These are phyloP conservation scores for Pneumocystis oryctolagi DNA, from an alignment of 1,139 yeast species.

Conservation along the genomic window DNA sequence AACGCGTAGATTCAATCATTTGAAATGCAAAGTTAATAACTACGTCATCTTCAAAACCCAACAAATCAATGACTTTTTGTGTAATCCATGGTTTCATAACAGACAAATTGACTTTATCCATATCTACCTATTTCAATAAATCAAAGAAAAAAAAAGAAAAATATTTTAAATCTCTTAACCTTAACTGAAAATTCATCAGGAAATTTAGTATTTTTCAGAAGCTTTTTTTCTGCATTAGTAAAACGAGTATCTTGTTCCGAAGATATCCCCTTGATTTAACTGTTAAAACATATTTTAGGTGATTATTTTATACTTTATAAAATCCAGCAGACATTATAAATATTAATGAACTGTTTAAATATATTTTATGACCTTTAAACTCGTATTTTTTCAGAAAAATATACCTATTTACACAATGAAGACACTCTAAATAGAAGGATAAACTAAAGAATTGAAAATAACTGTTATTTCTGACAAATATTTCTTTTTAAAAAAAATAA, in stretches of 20 bases:
- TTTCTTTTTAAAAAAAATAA: not conserved
- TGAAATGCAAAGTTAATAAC: conserved; percentile 13
- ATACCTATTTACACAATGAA: not conserved
- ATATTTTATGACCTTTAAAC: not conserved
- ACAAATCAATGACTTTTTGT: conserved; percentile 8
- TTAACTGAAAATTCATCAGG: conserved; percentile 4
- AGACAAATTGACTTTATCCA: conserved; percentile 13
- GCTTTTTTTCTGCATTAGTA: conserved; percentile 8
- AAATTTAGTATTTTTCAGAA: conserved; percentile 5
- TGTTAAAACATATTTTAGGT: not conserved
- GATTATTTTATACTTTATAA: not conserved
- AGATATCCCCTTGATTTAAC: conserved; percentile 3
- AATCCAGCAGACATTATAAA: not conserved
- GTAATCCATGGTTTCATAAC: conserved; percentile 16
- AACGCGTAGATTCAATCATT: conserved; percentile 9
- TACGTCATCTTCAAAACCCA: conserved; percentile 15
- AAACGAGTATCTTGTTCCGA: conserved; percentile 7
- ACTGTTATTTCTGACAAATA: not conserved
- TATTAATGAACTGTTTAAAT: not conserved
- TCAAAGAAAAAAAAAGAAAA: not conserved
- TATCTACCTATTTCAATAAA: conserved; percentile 9
- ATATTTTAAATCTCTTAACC: not conserved
- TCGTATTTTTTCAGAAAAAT: not conserved
- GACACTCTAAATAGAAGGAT: not conserved
- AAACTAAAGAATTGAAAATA: not conserved